These are phyloP conservation scores for Miscanthus sacchariflorus DNA, from an alignment of 202 grass and related monocot species.

Conservation along the genomic window DNA sequence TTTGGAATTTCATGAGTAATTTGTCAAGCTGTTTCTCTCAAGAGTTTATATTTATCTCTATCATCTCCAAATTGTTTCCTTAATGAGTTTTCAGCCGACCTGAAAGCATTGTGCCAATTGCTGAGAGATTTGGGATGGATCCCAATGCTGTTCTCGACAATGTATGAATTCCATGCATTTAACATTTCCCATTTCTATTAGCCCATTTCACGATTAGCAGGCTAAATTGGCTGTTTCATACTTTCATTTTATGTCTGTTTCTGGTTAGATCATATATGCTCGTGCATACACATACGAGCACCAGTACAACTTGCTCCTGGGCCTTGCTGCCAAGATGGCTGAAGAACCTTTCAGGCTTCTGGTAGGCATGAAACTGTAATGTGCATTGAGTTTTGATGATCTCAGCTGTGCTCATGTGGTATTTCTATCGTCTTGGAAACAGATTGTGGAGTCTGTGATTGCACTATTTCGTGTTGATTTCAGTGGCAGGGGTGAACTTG, in stretches of 20 bases:
- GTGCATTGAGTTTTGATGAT: neutral
- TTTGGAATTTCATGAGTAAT: constrained; percentile 39
- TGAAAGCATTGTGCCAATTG: constrained; percentile 88
- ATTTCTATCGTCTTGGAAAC: constrained; percentile 31
- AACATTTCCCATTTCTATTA: constrained; percentile 1
- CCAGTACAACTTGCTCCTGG: constrained; percentile 91
- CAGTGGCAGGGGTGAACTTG: constrained; percentile 88
- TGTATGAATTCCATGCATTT: constrained; percentile 37
- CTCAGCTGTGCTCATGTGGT: constrained; percentile 14
- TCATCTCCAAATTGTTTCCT: constrained; percentile 41
- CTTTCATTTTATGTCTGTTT: constrained; percentile 3
- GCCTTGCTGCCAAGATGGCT: constrained; percentile 96
- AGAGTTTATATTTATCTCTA: neutral
- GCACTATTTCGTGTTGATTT: constrained; percentile 91
- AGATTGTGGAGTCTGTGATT: constrained; percentile 95
- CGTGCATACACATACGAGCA: constrained; percentile 98
- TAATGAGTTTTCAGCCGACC: constrained; percentile 63
- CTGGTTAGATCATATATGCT: constrained; percentile 93
- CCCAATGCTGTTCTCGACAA: constrained; percentile 89
- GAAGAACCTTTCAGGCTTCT: constrained; percentile 96
- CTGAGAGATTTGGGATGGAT: constrained; percentile 95
- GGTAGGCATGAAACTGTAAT: constrained; percentile 46
- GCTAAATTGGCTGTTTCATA: neutral
- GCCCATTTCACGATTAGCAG: neutral
- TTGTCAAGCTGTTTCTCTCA: constrained; percentile 22